A percentile compares a stretch with the other conserved stretches of the same genome.
Conservation (phyloP, 1,139 yeast species). For the Blastobotrys illinoisensis region DNA sequence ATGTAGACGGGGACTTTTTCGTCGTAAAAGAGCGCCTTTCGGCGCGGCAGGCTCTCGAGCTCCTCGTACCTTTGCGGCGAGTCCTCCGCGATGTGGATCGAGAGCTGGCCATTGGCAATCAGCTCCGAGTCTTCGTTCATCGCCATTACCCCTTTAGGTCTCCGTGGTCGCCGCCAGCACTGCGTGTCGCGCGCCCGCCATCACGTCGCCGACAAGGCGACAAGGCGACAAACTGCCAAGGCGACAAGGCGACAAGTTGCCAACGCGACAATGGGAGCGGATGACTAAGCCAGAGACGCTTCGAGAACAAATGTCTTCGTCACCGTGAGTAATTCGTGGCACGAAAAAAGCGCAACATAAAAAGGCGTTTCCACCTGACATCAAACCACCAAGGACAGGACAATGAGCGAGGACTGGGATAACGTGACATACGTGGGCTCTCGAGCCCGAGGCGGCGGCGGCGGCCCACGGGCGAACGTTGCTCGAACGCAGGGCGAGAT, state of each 20-base stretch:
- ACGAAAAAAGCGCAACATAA: neutral
- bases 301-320: neutral
- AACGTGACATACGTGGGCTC: constrained; percentile 80
- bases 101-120: constrained; percentile 2
- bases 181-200: neutral
- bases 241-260: too few species aligned
- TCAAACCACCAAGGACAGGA: neutral
- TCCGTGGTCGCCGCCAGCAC: neutral
- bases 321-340: neutral
- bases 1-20: constrained; percentile 20
- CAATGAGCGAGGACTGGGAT: constrained; percentile 70
- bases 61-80: neutral
- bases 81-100: constrained; percentile 8
- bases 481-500: constrained; percentile 73
- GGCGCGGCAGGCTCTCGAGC: neutral
- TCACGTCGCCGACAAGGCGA: neutral
- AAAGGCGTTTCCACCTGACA: neutral
- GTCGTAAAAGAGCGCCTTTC: constrained; percentile 20
- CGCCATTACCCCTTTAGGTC: neutral
- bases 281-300: neutral
- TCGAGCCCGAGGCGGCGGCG: constrained; percentile 80
- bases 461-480: constrained; percentile 82
- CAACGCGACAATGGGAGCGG: neutral
- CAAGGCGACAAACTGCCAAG: neutral
- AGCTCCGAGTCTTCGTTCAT: neutral